These are phyloP conservation scores for Lactifluus piperatus DNA, from an alignment of 768 basidiomycete genomes.

Conservation along the genomic window DNA sequence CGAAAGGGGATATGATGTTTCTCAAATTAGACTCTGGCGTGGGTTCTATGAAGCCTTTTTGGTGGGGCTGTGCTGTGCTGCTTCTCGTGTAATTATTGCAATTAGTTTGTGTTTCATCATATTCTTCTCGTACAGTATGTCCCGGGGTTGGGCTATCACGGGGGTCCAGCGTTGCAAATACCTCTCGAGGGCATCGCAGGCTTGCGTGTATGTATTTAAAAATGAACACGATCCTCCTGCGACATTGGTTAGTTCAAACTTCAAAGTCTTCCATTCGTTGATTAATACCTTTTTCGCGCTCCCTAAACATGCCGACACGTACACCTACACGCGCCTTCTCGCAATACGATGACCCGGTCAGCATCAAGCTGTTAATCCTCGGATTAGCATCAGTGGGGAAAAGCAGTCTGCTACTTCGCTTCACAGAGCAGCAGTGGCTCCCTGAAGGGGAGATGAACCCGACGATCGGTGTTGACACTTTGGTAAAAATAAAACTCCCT, in stretches of 20 bases:
- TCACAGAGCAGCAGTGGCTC: conserved; percentile 92
- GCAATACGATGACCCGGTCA: conserved; percentile 37
- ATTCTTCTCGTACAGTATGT: not conserved
- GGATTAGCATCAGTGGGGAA: conserved; percentile 87
- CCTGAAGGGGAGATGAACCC: conserved; percentile 81
- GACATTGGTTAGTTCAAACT: not conserved
- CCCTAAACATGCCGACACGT: not conserved
- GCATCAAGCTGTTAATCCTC: conserved; percentile 75
- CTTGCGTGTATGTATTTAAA: not conserved
- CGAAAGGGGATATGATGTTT: not conserved
- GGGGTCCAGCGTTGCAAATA: not conserved
- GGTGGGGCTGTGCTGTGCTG: not conserved
- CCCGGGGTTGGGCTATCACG: not conserved
- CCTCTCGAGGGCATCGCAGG: not conserved
- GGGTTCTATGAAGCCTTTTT: not conserved
- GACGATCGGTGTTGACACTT: conserved; percentile 81
- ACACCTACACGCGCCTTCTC: not conserved
- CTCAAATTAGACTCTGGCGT: not conserved
- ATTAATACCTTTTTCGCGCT: not conserved
- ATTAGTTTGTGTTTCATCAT: not conserved
- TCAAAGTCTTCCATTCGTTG: not conserved
- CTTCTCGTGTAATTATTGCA: not conserved
- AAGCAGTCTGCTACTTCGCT: conserved; percentile 82
- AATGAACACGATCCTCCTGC: not conserved
- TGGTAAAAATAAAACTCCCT: conserved; percentile 34